A percentile compares a stretch with the other conserved stretches of the same genome.
phyloP scores from a whole-genome alignment of 202 grass and related monocot species.

The Eragrostis tef region DNA sequence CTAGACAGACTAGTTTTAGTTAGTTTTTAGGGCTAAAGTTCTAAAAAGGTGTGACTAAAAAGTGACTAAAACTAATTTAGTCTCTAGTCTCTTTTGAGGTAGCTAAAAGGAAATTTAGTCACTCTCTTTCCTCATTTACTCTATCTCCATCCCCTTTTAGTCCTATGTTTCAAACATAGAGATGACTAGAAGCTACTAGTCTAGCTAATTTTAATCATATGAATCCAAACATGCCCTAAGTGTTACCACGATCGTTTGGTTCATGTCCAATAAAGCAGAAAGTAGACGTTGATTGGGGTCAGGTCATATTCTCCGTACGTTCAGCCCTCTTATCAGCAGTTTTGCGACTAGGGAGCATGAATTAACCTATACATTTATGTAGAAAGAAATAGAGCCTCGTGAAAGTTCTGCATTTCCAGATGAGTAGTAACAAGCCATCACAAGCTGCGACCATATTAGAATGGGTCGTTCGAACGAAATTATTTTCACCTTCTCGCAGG shows the following conservation, averaged over 20 bases:
- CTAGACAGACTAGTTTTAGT: too few species aligned
- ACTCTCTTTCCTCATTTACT: too few species aligned
- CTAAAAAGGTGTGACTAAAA: too few species aligned
- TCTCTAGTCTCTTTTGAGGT: too few species aligned
- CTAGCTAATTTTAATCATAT: too few species aligned
- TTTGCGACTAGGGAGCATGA: not conserved
- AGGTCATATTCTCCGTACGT: not conserved
- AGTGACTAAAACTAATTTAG: too few species aligned
- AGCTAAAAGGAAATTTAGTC: too few species aligned
- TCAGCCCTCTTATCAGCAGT: not conserved
- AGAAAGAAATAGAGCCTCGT: not conserved
- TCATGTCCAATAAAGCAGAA: not conserved
- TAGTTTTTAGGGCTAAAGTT: too few species aligned
- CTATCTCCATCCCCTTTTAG: too few species aligned
- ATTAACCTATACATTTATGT: not conserved
- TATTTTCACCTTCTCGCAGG: not conserved
- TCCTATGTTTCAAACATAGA: too few species aligned
- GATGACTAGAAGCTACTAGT: too few species aligned
- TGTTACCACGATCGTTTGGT: not conserved
- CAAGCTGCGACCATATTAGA: not conserved
- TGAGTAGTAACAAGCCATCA: not conserved
- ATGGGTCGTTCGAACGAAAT: not conserved
- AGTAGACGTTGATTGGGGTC: not conserved
- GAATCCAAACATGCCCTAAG: too few species aligned
- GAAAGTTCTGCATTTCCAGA: not conserved